Percentiles rank a stretch among this genome's conserved stretches.
Conservation (phyloP, 2,329 filamentous ascomycete species). For the Ceratocystis huliohia region DNA sequence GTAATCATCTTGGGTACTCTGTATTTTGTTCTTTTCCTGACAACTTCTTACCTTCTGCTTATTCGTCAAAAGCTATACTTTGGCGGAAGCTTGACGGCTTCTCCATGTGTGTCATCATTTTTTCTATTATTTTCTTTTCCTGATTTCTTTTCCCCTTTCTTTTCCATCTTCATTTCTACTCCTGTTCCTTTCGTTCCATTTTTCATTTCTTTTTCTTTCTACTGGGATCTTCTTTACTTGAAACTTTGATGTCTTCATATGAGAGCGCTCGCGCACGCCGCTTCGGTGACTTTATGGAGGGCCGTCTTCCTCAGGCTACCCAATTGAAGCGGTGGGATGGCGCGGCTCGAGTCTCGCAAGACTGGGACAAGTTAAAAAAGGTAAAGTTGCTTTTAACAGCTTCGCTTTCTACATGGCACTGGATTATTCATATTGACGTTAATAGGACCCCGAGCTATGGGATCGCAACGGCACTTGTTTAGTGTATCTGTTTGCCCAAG, state of each 20-base stretch:
- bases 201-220: background rate
- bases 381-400: constrained; percentile 26
- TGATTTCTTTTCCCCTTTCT: background rate
- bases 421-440: background rate
- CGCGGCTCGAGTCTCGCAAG: constrained; percentile 31
- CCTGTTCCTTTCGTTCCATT: background rate
- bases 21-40: constrained; percentile 2
- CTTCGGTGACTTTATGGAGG: constrained; percentile 26
- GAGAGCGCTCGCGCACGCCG: constrained; percentile 21
- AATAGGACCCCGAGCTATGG: constrained; percentile 61
- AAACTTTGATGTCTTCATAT: constrained; percentile 8
- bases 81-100: background rate
- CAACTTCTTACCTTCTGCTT: background rate
- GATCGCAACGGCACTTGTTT: constrained; percentile 53
- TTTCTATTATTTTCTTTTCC: constrained; percentile 7
- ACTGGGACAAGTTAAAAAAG: constrained; percentile 38
- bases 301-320: constrained; percentile 22
- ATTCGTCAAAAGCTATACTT: constrained; percentile 1
- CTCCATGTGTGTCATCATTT: background rate
- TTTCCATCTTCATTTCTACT: background rate
- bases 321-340: constrained; percentile 42
- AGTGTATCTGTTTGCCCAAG: constrained; percentile 54
- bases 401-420: constrained; percentile 17
- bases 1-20: background rate
- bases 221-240: background rate